phyloP scores from a whole-genome alignment of 331 rosid species.

The Rhamnella rubrinervis region DNA sequence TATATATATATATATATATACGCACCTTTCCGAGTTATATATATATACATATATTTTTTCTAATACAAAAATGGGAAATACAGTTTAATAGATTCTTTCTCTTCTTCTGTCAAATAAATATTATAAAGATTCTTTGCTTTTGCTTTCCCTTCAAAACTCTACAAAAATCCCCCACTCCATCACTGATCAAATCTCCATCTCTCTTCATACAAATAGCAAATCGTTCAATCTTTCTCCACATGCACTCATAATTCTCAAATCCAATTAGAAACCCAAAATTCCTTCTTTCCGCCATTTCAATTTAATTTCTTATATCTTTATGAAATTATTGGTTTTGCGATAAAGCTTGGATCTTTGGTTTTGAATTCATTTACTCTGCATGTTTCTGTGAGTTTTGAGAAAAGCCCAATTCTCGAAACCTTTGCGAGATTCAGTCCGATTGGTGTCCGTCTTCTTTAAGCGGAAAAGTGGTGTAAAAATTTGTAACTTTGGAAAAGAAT shows the following conservation, averaged over 20 bases:
- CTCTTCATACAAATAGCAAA: constrained; percentile 12
- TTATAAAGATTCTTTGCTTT: constrained; percentile 29
- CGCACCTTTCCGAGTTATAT: too few relatives aligned
- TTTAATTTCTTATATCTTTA: neutral
- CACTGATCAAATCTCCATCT: constrained; percentile 1
- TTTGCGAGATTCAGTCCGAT: constrained; percentile 3
- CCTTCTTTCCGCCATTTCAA: neutral
- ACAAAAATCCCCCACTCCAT: constrained; percentile 1
- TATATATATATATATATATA: too few relatives aligned
- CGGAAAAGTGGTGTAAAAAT: neutral
- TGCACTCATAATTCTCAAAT: constrained; percentile 9
- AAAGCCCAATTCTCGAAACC: neutral
- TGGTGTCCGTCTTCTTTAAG: neutral
- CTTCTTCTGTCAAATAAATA: neutral
- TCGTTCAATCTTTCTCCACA: constrained; percentile 13
- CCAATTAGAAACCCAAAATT: neutral
- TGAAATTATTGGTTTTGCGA: neutral
- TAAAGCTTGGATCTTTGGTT: constrained; percentile 11
- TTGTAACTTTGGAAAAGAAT: constrained; percentile 11
- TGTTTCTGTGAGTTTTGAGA: neutral
- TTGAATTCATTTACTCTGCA: neutral
- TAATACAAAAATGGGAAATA: neutral
- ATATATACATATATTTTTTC: neutral
- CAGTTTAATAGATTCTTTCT: neutral
- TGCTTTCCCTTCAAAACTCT: constrained; percentile 34